A percentile compares a stretch with the other conserved stretches of the same genome.
Conservation (phyloP, 805 yeast species). For the Hanseniaspora guilliermondii region DNA sequence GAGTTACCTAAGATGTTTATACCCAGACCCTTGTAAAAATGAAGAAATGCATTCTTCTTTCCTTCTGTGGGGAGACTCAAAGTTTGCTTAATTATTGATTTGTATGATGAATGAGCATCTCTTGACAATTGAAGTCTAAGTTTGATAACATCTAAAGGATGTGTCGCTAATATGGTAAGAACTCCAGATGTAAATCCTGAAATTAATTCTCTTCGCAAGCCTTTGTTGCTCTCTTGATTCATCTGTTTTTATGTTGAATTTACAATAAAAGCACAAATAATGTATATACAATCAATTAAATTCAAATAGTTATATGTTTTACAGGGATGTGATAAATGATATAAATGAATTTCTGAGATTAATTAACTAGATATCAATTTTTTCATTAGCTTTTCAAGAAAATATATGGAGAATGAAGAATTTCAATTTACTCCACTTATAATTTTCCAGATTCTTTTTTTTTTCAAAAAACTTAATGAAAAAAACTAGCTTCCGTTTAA, state of each 20-base stretch:
- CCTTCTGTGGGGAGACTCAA: neutral
- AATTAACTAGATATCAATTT: neutral
- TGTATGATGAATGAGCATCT: conserved; percentile 23
- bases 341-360: no score
- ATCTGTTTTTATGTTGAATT: neutral
- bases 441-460: no score
- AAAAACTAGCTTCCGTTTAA: no score
- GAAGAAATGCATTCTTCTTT: conserved; percentile 19
- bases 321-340: no score
- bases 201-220: conserved; percentile 40
- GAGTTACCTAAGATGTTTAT: conserved; percentile 79
- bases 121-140: conserved; percentile 61
- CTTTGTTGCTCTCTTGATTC: neutral
- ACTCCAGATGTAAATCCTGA: conserved; percentile 77
- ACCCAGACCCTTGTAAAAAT: conserved; percentile 59
- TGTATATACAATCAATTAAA: neutral
- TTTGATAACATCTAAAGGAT: conserved; percentile 81
- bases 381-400: no score
- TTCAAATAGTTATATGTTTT: no score
- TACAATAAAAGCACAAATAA: neutral
- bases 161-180: conserved; percentile 65
- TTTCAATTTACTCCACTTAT: no score
- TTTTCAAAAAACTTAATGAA: no score
- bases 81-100: conserved; percentile 19
- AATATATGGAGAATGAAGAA: no score